phyloP scores from a whole-genome alignment of 306 rosid species.

The Notholithocarpus densiflorus region DNA sequence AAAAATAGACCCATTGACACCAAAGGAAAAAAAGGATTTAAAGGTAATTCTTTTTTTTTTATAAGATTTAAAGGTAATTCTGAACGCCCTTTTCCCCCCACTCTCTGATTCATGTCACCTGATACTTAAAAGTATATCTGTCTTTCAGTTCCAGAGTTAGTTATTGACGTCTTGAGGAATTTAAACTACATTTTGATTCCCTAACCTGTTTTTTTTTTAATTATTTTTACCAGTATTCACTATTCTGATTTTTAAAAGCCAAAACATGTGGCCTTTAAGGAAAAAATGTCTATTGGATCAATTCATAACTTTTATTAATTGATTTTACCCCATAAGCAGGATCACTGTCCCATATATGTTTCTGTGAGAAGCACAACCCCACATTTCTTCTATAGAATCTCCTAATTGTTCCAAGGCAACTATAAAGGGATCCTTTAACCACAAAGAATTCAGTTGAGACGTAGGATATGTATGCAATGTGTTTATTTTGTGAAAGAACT shows the following conservation, averaged over 20 bases:
- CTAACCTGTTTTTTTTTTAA: no score
- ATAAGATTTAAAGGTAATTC: no score
- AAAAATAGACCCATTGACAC: conserved; percentile 81
- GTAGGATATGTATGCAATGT: no score
- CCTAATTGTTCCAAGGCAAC: no score
- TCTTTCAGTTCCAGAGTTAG: neutral
- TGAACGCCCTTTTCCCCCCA: neutral
- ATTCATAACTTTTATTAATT: neutral
- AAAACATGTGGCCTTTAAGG: neutral
- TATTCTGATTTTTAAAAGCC: neutral
- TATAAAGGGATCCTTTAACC: no score
- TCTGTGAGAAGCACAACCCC: no score
- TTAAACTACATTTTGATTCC: neutral
- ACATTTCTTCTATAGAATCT: no score
- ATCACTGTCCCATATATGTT: no score
- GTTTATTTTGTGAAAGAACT: no score
- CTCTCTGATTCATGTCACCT: neutral
- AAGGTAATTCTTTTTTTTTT: no score
- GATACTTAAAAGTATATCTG: conserved; percentile 2
- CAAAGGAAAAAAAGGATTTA: conserved; percentile 81
- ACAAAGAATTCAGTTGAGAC: no score
- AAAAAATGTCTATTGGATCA: neutral
- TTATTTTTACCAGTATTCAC: neutral
- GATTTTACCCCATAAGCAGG: neutral
- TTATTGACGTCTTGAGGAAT: neutral